Percentiles rank a stretch among this genome's conserved stretches.
These are phyloP conservation scores for Ophiocytium majus DNA, from an alignment of 352 stramenopile genomes.

Conservation along the genomic window DNA sequence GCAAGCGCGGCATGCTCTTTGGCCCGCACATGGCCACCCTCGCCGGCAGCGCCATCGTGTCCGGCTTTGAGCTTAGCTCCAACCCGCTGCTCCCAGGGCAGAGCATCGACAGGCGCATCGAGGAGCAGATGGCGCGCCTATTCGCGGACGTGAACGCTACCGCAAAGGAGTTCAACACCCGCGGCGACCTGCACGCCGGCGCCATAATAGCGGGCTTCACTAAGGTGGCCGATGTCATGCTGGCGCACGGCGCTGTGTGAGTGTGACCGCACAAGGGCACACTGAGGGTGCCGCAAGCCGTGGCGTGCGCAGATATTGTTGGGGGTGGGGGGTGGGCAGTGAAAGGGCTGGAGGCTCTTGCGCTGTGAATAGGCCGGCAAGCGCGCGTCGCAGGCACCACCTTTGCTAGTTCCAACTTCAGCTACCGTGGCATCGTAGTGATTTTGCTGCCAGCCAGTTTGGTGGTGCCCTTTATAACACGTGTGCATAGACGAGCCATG, in stretches of 20 bases:
- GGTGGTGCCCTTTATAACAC: no score
- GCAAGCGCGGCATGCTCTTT: conserved; percentile 71
- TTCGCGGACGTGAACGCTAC: conserved; percentile 63
- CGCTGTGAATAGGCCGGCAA: no score
- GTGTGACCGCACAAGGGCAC: no score
- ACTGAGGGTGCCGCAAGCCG: no score
- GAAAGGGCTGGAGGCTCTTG: no score
- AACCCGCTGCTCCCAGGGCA: conserved; percentile 50
- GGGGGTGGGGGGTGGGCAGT: no score
- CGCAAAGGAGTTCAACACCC: conserved; percentile 73
- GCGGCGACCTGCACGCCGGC: conserved; percentile 71
- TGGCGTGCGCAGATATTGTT: no score
- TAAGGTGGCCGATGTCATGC: conserved; percentile 92
- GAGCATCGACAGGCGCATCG: conserved; percentile 57
- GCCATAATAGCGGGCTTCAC: conserved; percentile 95
- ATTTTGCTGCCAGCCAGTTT: no score
- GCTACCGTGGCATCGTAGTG: no score
- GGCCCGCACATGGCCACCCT: conserved; percentile 69
- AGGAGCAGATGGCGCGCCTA: conserved; percentile 63
- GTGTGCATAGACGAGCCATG: no score
- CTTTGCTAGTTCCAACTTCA: no score
- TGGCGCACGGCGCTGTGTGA: conserved; percentile 92
- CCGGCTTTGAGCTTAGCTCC: conserved; percentile 47
- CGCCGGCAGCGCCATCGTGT: conserved; percentile 65
- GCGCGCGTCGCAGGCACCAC: no score